These are phyloP conservation scores for Neurospora discreta DNA, from an alignment of 495 filamentous ascomycete species.

Conservation along the genomic window DNA sequence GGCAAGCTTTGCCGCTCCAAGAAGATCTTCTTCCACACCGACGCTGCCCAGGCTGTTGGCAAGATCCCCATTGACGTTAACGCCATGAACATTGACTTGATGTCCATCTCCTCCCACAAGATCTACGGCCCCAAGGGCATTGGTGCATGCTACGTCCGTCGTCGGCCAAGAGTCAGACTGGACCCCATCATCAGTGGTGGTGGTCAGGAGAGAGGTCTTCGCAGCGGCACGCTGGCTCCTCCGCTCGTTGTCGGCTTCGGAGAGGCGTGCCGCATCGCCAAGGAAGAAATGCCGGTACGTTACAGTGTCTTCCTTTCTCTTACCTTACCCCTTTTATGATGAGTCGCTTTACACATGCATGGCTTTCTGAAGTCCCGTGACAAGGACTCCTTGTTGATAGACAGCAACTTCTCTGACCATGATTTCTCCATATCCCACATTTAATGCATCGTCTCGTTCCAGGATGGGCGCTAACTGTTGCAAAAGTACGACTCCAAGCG, in stretches of 20 bases:
- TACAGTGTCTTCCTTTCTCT: neutral
- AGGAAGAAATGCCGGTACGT: constrained; percentile 80
- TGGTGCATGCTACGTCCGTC: constrained; percentile 88
- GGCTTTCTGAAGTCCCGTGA: constrained; percentile 46
- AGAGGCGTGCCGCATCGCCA: constrained; percentile 85
- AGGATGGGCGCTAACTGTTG: constrained; percentile 9
- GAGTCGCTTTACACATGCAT: constrained; percentile 63
- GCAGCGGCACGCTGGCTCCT: constrained; percentile 88
- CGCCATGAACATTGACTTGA: constrained; percentile 91
- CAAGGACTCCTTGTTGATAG: constrained; percentile 39
- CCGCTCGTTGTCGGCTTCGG: constrained; percentile 85
- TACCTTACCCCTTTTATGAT: constrained; percentile 33
- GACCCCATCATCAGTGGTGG: constrained; percentile 95
- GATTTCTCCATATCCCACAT: neutral
- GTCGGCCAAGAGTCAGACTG: constrained; percentile 82
- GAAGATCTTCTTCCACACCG: constrained; percentile 98
- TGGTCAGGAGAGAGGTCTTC: constrained; percentile 87
- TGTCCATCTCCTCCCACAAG: constrained; percentile 99
- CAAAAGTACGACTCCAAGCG: constrained; percentile 81
- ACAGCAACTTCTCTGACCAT: constrained; percentile 40
- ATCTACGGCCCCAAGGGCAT: constrained; percentile 98
- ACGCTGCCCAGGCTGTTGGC: constrained; percentile 89
- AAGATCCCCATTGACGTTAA: constrained; percentile 97
- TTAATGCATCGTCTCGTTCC: neutral
- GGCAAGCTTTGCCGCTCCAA: constrained; percentile 81